Base-by-base conservation (phyloP, 2,329 filamentous ascomycete genomes). In the Botrytis deweyae region DNA sequence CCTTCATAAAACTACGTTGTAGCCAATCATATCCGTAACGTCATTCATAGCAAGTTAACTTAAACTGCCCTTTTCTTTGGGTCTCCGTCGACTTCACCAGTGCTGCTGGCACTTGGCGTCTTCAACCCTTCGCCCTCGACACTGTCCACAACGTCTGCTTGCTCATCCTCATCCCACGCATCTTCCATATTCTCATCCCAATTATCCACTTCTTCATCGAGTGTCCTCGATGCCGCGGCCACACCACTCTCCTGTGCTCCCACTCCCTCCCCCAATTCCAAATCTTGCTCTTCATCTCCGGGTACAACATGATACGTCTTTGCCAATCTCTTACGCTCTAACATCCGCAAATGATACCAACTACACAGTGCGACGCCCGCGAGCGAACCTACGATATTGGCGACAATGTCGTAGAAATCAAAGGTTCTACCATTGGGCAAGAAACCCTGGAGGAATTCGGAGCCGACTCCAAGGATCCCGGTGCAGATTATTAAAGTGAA, bases 271-370 rank as follows among this genome's bases (percentile, higher is more conserved):
- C 93, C 94, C 10, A 97, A 87, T 84, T 97, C 95, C 22, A 97
- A 83, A 81, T 97, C 93, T 22, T 82, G 83, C 20, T 85, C 87
- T 3, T 87, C 87, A 22, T 86, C 87, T 42, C 89, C 90, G 0
- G 92, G 88, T 9, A 97, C 88, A 10, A 88, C 87, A 71, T 88
- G 87, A 80, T 97, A 97, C 70, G 89, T 88, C 80, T 92, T 92
- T 72, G 89, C 89, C 80, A 89, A 86, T 75, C 95, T 88, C 81
- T 92, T 93, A 76, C 96, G 88, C 83, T 98, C 95, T 58, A 98
- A 85, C 94, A 98, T 98, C 74, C 96, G 91, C 81, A 93, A 92
- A 84, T 99, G 96, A 82, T 99, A 99, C 92, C 93, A 95, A 73
- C 90, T 91, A 81, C 93, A 97, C 33, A 97, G 82, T 0, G 87